Base-by-base conservation (phyloP, 306 rosid genomes). In the Rosa rugosa region DNA sequence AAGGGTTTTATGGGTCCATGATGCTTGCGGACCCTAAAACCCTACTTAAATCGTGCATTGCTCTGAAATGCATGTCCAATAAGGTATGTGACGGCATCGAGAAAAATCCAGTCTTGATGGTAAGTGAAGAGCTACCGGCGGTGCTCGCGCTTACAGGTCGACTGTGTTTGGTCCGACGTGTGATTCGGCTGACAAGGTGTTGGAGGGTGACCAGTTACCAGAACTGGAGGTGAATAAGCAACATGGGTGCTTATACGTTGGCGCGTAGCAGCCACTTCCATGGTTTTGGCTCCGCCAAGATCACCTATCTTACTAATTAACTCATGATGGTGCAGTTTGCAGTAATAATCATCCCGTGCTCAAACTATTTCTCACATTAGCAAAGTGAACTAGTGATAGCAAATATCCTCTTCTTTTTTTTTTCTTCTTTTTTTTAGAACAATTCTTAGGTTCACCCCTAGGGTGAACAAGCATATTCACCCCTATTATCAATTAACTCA, bases 141-240 rank as follows among this genome's bases (percentile, higher is more conserved):
- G 20, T 12, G 17, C 14, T 49, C 18, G 4, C 3, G 71, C 42
- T 17, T 79, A 71, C 51, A 22, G 67, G 34, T 60, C 86, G 2
- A 89, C 87, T 0, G 90, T 89, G 79, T 89, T 89, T 17, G 93
- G 93, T 3, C 91, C 93, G 45, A 87, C 93, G 11, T 90, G 93
- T 60, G 90, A 90, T 62, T 83, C 90, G 0, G 8, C 85, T 5
- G 93, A 90, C n/a, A 90, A 86, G 5, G 87, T 31, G 34, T 31
- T 31, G 34, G 34, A 31, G 3, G 34, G 34, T 31, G 34, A 31
- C 34, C 34, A 31, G 34, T 31, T 90, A 0, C 88, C 90, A 56
- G 93, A 85, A 8, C 75, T 90, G 69, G 50, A 82, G 42, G 56
- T 85, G 17, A 59, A 84, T 0, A 91, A 87, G 88, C 0, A 74